Percentiles rank a stretch among this genome's conserved stretches.
Conservation (phyloP, 2,329 filamentous ascomycete genomes). For the Nannizzia gypsea region DNA sequence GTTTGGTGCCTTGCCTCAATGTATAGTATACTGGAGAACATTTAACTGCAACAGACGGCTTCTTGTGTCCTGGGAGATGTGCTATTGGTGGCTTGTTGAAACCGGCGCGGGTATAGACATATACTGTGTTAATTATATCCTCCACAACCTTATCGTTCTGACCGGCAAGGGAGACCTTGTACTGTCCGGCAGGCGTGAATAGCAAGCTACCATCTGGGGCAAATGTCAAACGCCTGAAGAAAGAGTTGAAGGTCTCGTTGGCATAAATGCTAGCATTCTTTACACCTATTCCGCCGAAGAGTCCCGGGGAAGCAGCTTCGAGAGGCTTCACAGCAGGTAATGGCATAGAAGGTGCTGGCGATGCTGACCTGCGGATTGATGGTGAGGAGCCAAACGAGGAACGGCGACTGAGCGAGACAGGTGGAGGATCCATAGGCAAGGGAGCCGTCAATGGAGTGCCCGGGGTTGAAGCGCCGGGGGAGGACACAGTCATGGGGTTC, state of each 20-base stretch:
- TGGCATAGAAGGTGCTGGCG: conserved; percentile 85
- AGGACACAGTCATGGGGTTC: conserved; percentile 47
- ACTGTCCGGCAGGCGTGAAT: conserved; percentile 89
- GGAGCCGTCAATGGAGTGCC: conserved; percentile 84
- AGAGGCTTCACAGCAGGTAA: conserved; percentile 91
- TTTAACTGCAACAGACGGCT: conserved; percentile 88
- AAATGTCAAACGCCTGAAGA: conserved; percentile 88
- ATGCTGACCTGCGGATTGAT: conserved; percentile 73
- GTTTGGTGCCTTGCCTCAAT: conserved; percentile 53
- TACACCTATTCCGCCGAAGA: conserved; percentile 51
- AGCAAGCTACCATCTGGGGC: conserved; percentile 89
- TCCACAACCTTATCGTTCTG: conserved; percentile 64
- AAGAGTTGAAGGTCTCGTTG: conserved; percentile 92
- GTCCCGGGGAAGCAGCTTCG: conserved; percentile 68
- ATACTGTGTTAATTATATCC: conserved; percentile 92
- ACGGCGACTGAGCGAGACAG: conserved; percentile 81
- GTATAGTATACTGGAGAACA: conserved; percentile 88
- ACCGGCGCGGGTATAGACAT: conserved; percentile 91
- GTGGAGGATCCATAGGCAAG: conserved; percentile 91
- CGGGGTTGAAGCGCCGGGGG: conserved; percentile 79
- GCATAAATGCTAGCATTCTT: conserved; percentile 87
- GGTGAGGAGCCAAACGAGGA: conserved; percentile 74
- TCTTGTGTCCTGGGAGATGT: conserved; percentile 93
- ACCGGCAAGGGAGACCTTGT: conserved; percentile 64
- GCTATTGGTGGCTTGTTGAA: conserved; percentile 94